Evolutionary conservation across 805 yeast genomes (phyloP), one percentile per base, ranked within the genome.

Genomic region (Candida gorgasii): DNA sequence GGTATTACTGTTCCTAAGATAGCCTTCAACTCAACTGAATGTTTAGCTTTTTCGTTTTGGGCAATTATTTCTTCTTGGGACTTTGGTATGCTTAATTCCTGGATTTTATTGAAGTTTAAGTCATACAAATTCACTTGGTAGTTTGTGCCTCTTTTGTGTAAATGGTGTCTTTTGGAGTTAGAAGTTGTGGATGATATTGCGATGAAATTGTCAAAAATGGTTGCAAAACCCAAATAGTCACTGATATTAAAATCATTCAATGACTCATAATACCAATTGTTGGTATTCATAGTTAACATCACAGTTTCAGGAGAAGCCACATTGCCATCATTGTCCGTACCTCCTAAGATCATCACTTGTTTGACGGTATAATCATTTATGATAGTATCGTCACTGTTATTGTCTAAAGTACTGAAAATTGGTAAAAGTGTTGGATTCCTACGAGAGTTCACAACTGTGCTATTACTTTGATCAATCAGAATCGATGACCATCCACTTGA

Each of bases 401-500:
- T 55, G 5, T 44, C 46, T 56, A 36, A 22, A 42, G 55, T 63
- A 8, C 54, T 50, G 50, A 80, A 79, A 0, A 80, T 59, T 0
- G 92, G 88, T 22, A 85, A 60, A 4, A 73, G 67, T 45, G 82
- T 57, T 0, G 89, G 66, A 31, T 62, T 58, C 3, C 67, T 70
- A 37, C 93, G 65, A 7, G 88, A 72, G 47, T 78, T 79, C 1
- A 84, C 66, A 8, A 49, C 46, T 7, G 40, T 31, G 27, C 62
- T 61, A 40, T 55, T 57, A 8, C 51, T 47, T 18, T 48, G 43
- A 1, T 53, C 57, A 1, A 66, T 53, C 47, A 59, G 51, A 29
- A 61, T 50, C 56, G 79, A 85, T 3, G 86, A 74, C 95, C 95
- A 87, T 0, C 75, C 75, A 7, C 86, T 64, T 37, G 70, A 67